These are phyloP conservation scores for Trichosporon coremiiforme DNA, from an alignment of 1,284 basidiomycete species.

Conservation along the genomic window DNA sequence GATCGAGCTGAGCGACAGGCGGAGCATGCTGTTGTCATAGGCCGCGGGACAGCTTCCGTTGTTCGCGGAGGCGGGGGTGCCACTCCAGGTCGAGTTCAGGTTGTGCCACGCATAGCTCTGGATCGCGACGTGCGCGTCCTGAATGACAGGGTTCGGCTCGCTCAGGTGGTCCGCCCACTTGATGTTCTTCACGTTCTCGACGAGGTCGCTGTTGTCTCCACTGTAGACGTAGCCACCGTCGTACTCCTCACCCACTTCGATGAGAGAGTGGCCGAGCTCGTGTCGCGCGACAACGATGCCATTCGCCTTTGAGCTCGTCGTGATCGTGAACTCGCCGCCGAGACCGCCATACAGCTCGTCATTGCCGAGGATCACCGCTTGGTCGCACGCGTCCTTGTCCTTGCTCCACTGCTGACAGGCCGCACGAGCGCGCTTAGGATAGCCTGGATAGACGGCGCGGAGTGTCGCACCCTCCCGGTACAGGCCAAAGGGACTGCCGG, in stretches of 20 bases:
- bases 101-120: slow-evolving; percentile 70
- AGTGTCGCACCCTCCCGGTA: slow-evolving; percentile 78
- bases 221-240: slow-evolving; percentile 73
- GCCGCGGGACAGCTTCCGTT: background rate
- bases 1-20: slow-evolving; percentile 76
- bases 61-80: slow-evolving; percentile 7
- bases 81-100: slow-evolving; percentile 27
- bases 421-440: slow-evolving; percentile 67
- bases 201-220: slow-evolving; percentile 66
- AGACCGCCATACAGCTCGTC: slow-evolving; percentile 79
- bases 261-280: slow-evolving; percentile 66
- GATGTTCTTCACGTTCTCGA: slow-evolving; percentile 47
- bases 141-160: slow-evolving; percentile 57
- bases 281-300: slow-evolving; percentile 76
- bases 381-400: slow-evolving; percentile 67
- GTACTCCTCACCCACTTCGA: slow-evolving; percentile 78
- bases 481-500: slow-evolving; percentile 72
- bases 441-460: slow-evolving; percentile 71
- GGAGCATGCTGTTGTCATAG: slow-evolving; percentile 67
- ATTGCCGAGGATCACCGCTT: slow-evolving; percentile 75
- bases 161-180: slow-evolving; percentile 75
- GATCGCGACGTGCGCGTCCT: slow-evolving; percentile 73
- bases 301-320: slow-evolving; percentile 75
- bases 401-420: slow-evolving; percentile 62
- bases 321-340: slow-evolving; percentile 80